Conservation (phyloP, 2,329 filamentous ascomycete genomes). For the Trichoderma polysporum region DNA sequence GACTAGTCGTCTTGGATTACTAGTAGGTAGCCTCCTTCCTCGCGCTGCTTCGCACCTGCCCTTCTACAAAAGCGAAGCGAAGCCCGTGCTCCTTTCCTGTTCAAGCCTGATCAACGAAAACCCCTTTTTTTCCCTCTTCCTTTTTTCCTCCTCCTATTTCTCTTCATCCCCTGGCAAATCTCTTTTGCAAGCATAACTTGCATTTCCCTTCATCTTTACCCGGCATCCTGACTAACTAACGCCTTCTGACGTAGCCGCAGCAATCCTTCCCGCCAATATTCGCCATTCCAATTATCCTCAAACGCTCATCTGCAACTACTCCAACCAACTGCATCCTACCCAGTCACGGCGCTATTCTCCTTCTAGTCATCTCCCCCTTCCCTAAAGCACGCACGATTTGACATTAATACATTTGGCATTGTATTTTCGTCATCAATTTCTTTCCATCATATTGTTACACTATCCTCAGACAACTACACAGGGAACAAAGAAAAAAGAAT, state of each 20-base stretch:
- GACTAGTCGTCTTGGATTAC: background rate
- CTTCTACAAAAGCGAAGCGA: constrained; percentile 7
- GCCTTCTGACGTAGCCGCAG: background rate
- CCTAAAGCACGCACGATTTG: background rate
- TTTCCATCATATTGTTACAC: background rate
- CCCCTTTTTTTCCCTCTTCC: background rate
- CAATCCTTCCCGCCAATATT: background rate
- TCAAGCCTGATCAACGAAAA: background rate
- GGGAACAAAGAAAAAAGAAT: background rate
- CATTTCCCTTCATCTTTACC: background rate
- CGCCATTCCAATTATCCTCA: background rate
- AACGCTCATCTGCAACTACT: background rate
- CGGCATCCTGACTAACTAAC: background rate
- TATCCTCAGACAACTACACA: background rate
- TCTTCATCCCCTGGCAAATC: background rate
- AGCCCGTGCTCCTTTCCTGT: background rate
- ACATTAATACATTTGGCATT: background rate
- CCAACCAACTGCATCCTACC: background rate
- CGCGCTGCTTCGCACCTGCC: background rate
- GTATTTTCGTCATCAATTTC: background rate
- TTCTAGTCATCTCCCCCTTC: background rate
- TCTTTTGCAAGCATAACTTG: background rate
- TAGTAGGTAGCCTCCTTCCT: background rate
- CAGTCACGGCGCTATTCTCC: constrained; percentile 1
- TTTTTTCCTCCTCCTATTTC: background rate